Evolutionary conservation across 257 asterid species (phyloP).

Genomic region (Eucommia ulmoides): DNA sequence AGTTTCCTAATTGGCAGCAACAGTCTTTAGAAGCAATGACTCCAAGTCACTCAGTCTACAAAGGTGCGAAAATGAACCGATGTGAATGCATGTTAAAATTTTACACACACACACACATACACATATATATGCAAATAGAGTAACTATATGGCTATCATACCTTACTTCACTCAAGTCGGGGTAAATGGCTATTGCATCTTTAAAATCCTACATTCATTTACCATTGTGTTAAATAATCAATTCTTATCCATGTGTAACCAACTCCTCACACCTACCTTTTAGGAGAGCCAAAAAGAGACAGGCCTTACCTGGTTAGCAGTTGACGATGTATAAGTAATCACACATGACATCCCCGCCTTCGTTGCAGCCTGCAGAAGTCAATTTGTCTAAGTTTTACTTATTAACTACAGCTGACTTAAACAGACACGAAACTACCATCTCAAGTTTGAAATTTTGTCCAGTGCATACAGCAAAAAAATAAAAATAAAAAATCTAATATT

Average conservation of each 20-base stretch:
- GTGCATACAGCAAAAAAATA: too few relatives aligned
- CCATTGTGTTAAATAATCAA: background rate
- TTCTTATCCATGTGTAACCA: background rate
- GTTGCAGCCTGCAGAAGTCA: slow-evolving; percentile 67
- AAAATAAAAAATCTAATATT: too few relatives aligned
- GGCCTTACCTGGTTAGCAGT: slow-evolving; percentile 70
- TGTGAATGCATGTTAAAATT: background rate
- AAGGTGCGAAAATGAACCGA: background rate
- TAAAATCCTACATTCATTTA: slow-evolving; percentile 46
- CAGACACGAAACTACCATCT: too few relatives aligned
- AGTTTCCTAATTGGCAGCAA: slow-evolving; percentile 27
- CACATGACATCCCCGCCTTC: slow-evolving; percentile 89
- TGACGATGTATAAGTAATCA: slow-evolving; percentile 75
- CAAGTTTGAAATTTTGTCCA: too few relatives aligned
- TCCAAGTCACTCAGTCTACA: slow-evolving; percentile 73
- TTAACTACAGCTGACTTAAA: too few relatives aligned
- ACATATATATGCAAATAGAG: background rate
- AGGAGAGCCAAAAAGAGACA: background rate
- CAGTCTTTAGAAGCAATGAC: slow-evolving; percentile 38
- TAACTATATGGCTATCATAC: slow-evolving; percentile 20
- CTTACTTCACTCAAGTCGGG: slow-evolving; percentile 71
- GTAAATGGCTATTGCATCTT: slow-evolving; percentile 68
- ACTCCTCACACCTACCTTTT: background rate
- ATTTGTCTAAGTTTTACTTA: background rate
- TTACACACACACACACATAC: background rate